These are phyloP conservation scores for Coprinopsis marcescibilis DNA, from an alignment of 768 basidiomycete genomes.

Conservation along the genomic window DNA sequence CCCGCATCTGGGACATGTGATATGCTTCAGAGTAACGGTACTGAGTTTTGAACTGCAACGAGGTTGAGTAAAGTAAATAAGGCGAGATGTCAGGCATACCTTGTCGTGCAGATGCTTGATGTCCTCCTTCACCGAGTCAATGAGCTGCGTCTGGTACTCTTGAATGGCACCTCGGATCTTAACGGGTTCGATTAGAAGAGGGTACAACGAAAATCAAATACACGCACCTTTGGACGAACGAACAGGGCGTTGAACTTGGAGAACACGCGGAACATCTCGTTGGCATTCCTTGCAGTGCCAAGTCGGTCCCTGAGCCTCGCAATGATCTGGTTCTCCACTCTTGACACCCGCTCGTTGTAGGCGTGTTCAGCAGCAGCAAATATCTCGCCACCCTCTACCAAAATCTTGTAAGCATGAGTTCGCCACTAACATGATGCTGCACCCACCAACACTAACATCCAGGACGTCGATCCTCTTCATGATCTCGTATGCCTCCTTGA, in stretches of 20 bases:
- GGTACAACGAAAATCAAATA: not conserved
- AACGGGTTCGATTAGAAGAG: not conserved
- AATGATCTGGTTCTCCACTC: slow-evolving; percentile 99
- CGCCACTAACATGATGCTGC: not conserved
- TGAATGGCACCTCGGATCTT: slow-evolving; percentile 97
- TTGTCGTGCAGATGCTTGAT: slow-evolving; percentile 95
- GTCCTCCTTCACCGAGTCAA: slow-evolving; percentile 98
- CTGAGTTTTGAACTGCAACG: slow-evolving; percentile 76
- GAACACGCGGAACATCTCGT: slow-evolving; percentile 99
- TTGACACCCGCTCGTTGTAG: slow-evolving; percentile 94
- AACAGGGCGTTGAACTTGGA: slow-evolving; percentile 91
- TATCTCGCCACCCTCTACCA: slow-evolving; percentile 88
- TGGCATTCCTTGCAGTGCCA: slow-evolving; percentile 93
- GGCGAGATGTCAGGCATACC: slow-evolving; percentile 29
- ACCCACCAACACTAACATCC: slow-evolving; percentile 81
- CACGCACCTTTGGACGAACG: slow-evolving; percentile 14
- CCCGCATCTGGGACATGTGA: slow-evolving; percentile 98
- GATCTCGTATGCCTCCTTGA: slow-evolving; percentile 94
- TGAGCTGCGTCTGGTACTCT: slow-evolving; percentile 98
- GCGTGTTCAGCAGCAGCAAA: slow-evolving; percentile 97
- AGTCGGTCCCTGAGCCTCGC: slow-evolving; percentile 85
- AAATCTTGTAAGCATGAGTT: not conserved
- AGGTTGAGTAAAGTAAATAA: not conserved
- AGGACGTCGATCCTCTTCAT: slow-evolving; percentile 95
- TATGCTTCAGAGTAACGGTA: slow-evolving; percentile 94